Percentiles rank a stretch among this genome's conserved stretches.
Evolutionary conservation across 768 basidiomycete genomes (phyloP).

Genomic region (Boletellus ananiceps): DNA sequence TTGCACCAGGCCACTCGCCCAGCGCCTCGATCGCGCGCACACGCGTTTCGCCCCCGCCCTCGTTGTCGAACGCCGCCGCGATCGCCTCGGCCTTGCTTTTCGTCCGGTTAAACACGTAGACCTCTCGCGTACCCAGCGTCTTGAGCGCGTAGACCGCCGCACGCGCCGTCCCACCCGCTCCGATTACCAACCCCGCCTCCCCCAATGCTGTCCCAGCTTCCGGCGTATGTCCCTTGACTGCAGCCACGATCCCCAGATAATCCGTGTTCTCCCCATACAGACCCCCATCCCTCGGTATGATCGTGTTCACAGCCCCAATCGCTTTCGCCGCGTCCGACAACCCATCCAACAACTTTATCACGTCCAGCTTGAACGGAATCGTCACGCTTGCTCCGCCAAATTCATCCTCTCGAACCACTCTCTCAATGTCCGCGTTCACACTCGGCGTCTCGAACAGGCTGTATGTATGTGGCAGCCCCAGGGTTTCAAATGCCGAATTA

Average conservation of each 20-base stretch:
- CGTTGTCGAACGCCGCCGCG: conserved; percentile 50
- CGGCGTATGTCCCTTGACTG: conserved; percentile 43
- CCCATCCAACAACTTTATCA: conserved; percentile 77
- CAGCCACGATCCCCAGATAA: conserved; percentile 80
- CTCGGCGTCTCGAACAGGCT: conserved; percentile 66
- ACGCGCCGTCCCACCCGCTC: conserved; percentile 91
- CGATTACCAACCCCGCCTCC: conserved; percentile 73
- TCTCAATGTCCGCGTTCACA: conserved; percentile 62
- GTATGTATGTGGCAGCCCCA: conserved; percentile 85
- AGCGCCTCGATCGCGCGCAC: conserved; percentile 60
- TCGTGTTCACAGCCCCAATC: conserved; percentile 95
- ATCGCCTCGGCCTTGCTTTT: conserved; percentile 65
- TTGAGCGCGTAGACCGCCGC: conserved; percentile 91
- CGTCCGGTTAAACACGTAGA: conserved; percentile 91
- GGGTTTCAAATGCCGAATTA: conserved; percentile 75
- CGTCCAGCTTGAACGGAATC: conserved; percentile 89
- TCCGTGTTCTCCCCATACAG: conserved; percentile 94
- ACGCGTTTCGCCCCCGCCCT: conserved; percentile 32
- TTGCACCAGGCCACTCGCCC: conserved; percentile 44
- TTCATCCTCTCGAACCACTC: conserved; percentile 54
- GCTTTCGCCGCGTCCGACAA: conserved; percentile 75
- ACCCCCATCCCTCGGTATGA: conserved; percentile 47
- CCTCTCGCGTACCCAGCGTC: conserved; percentile 55
- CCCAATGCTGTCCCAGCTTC: conserved; percentile 19
- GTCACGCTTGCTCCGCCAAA: conserved; percentile 98